Conservation (phyloP, 1,139 yeast genomes). For the Debaryomyces subglobosus region DNA sequence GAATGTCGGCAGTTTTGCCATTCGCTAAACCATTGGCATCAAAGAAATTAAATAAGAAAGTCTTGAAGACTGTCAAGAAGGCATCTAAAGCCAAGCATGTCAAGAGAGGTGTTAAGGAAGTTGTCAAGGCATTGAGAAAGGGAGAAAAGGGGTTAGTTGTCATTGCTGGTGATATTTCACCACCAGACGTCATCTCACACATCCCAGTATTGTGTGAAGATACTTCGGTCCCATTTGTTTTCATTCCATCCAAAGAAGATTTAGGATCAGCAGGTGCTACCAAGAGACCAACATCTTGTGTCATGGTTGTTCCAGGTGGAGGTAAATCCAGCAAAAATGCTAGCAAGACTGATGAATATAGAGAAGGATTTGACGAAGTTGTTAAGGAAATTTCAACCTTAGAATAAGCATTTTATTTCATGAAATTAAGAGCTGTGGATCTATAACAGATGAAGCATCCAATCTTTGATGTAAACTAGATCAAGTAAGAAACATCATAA, state of each 20-base stretch:
- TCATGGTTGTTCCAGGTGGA: constrained; percentile 96
- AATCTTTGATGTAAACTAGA: constrained; percentile 2
- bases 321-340: constrained; percentile 80
- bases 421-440: constrained; percentile 2
- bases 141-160: constrained; percentile 97
- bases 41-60: constrained; percentile 93
- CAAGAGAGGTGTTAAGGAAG: constrained; percentile 98
- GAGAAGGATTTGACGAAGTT: constrained; percentile 89
- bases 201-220: constrained; percentile 98
- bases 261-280: constrained; percentile 99
- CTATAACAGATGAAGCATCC: background rate
- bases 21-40: constrained; percentile 96
- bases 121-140: constrained; percentile 94
- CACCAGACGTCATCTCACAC: constrained; percentile 96
- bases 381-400: constrained; percentile 79
- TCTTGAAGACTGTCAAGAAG: constrained; percentile 92
- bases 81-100: constrained; percentile 98
- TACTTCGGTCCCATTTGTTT: constrained; percentile 82
- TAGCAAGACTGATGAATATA: constrained; percentile 86
- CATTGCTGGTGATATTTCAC: constrained; percentile 97
- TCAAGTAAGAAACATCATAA: background rate
- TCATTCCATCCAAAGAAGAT: constrained; percentile 96
- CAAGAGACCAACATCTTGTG: constrained; percentile 98
- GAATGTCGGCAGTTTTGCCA: constrained; percentile 87
- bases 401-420: constrained; percentile 16